Evolutionary conservation across 768 basidiomycete genomes (phyloP).

Genomic region (Hypholoma sublateritium): DNA sequence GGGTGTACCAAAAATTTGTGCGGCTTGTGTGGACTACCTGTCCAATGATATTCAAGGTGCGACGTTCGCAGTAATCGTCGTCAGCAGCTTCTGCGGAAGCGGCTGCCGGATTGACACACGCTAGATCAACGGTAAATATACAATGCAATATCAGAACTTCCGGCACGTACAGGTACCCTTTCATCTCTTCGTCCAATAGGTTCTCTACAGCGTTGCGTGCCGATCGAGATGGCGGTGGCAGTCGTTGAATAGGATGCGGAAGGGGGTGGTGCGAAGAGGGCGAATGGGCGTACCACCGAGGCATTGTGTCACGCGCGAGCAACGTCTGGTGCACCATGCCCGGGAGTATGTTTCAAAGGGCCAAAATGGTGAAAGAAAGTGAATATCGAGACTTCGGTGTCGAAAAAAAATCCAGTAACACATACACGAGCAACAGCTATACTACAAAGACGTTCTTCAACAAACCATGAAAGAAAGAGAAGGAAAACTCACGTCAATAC

Average conservation of each 20-base stretch:
- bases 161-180: slow-evolving; percentile 65
- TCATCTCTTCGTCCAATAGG: slow-evolving; percentile 61
- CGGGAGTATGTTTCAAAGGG: slow-evolving; percentile 30
- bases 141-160: not conserved
- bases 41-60: slow-evolving; percentile 78
- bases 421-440: slow-evolving; percentile 83
- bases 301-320: slow-evolving; percentile 46
- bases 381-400: slow-evolving; percentile 68
- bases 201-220: slow-evolving; percentile 40
- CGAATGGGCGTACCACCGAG: slow-evolving; percentile 53
- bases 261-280: slow-evolving; percentile 32
- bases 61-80: slow-evolving; percentile 71
- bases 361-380: slow-evolving; percentile 43
- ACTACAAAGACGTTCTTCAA: slow-evolving; percentile 37
- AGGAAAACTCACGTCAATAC: slow-evolving; percentile 76
- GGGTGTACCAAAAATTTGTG: slow-evolving; percentile 82
- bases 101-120: slow-evolving; percentile 58
- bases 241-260: slow-evolving; percentile 24
- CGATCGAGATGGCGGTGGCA: slow-evolving; percentile 9
- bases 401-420: slow-evolving; percentile 85
- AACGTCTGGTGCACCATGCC: slow-evolving; percentile 33
- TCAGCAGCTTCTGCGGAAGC: slow-evolving; percentile 49
- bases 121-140: slow-evolving; percentile 33
- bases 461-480: not conserved
- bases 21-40: slow-evolving; percentile 84